Percentiles rank a stretch among this genome's conserved stretches.
phyloP scores from a whole-genome alignment of 2,329 filamentous ascomycete genomes.

The Purpureocillium takamizusanense region DNA sequence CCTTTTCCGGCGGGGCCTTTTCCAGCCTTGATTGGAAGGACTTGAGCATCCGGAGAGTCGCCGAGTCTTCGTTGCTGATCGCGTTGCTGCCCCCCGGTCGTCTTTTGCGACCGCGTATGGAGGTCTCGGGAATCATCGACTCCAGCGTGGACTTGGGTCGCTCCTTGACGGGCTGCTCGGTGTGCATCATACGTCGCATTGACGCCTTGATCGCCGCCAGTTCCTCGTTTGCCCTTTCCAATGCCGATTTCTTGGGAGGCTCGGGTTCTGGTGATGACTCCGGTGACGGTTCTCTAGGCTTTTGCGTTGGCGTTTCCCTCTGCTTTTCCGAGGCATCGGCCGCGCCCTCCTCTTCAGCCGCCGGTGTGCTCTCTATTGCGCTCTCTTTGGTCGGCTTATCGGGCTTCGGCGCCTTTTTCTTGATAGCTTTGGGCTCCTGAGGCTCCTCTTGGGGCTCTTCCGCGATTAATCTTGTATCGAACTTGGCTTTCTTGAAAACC shows the following conservation, averaged over 20 bases:
- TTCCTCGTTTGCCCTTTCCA: conserved; percentile 69
- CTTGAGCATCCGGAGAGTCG: conserved; percentile 61
- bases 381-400: conserved; percentile 17
- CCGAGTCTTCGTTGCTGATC: conserved; percentile 48
- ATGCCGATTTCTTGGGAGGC: conserved; percentile 34
- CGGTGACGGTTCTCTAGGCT: conserved; percentile 7
- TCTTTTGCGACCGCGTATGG: conserved; percentile 62
- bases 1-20: conserved; percentile 33
- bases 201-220: conserved; percentile 74
- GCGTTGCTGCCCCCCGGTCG: conserved; percentile 45
- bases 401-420: conserved; percentile 20
- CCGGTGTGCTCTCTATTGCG: background rate
- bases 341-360: conserved; percentile 11
- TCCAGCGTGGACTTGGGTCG: conserved; percentile 61
- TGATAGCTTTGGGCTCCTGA: conserved; percentile 14
- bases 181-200: conserved; percentile 58
- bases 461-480: conserved; percentile 66
- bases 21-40: conserved; percentile 75
- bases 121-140: conserved; percentile 63
- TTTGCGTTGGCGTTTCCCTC: background rate
- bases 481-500: conserved; percentile 66
- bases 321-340: background rate
- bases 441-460: conserved; percentile 30
- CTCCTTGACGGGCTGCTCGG: conserved; percentile 38
- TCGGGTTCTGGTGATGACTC: conserved; percentile 17